phyloP scores from a whole-genome alignment of 2,329 filamentous ascomycete species.

The Fragosphaeria purpurea region DNA sequence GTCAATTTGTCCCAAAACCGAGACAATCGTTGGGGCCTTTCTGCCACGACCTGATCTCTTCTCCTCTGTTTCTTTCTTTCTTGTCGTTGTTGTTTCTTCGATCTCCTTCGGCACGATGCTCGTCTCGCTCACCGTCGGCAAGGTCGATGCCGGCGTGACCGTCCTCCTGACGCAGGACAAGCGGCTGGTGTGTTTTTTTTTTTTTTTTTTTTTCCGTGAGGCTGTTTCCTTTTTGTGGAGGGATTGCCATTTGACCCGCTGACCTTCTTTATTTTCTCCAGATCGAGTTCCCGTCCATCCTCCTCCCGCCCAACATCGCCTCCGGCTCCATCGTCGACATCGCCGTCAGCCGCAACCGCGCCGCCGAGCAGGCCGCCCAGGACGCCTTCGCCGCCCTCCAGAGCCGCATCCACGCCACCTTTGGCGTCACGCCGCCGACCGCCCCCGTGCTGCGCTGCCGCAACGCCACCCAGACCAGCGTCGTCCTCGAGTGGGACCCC shows the following conservation, averaged over 20 bases:
- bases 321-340: conserved; percentile 98
- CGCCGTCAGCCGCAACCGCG: conserved; percentile 77
- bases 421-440: conserved; percentile 69
- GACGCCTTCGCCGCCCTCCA: conserved; percentile 77
- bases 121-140: conserved; percentile 95
- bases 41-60: no score
- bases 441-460: conserved; percentile 77
- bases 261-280: no score
- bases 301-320: conserved; percentile 87
- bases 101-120: conserved; percentile 53
- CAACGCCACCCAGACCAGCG: conserved; percentile 96
- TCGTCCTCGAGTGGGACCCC: conserved; percentile 96
- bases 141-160: conserved; percentile 96
- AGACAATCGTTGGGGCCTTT: no score
- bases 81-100: background rate
- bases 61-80: background rate
- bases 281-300: conserved; percentile 98
- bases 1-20: no score
- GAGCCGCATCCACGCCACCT: conserved; percentile 74
- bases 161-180: conserved; percentile 96
- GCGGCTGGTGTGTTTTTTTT: conserved; percentile 59
- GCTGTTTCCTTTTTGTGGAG: background rate
- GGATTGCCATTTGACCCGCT: no score
- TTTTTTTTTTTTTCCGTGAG: background rate
- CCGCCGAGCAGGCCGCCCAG: conserved; percentile 65